phyloP scores from a whole-genome alignment of 78 protist species.

The Salpingoeca rosetta region DNA sequence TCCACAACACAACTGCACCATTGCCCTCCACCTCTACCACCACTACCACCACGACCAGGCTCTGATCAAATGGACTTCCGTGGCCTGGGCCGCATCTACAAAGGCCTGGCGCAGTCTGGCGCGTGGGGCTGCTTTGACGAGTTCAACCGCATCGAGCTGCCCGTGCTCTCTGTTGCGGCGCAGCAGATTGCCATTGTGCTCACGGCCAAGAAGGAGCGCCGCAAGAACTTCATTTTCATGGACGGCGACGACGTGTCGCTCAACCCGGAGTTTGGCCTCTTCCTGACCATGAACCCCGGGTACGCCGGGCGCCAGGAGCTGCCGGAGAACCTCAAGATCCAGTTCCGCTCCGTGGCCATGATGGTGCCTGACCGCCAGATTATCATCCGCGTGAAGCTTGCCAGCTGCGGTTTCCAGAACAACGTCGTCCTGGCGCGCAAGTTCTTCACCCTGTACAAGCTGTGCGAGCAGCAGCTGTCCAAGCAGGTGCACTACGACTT shows the following conservation, averaged over 20 bases:
- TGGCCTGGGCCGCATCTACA: conserved; percentile 63
- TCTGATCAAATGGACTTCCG: conserved; percentile 69
- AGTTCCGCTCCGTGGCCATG: conserved; percentile 80
- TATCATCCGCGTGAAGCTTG: conserved; percentile 84
- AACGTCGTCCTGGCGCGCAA: conserved; percentile 81
- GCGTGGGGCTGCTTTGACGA: conserved; percentile 88
- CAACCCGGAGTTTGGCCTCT: conserved; percentile 45
- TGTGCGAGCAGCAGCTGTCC: conserved; percentile 84
- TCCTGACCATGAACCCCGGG: conserved; percentile 90
- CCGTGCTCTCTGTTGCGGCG: conserved; percentile 77
- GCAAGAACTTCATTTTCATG: conserved; percentile 46
- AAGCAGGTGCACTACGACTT: conserved; percentile 95
- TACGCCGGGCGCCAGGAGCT: conserved; percentile 90
- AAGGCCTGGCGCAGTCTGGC: conserved; percentile 77
- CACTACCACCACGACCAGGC: too few relatives aligned
- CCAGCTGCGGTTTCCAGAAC: conserved; percentile 84
- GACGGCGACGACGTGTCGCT: conserved; percentile 43
- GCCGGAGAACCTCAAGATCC: conserved; percentile 85
- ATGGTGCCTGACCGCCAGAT: conserved; percentile 81
- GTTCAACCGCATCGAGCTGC: conserved; percentile 83
- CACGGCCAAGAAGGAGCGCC: conserved; percentile 45
- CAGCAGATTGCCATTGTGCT: conserved; percentile 68
- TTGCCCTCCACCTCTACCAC: too few relatives aligned
- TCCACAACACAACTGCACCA: too few relatives aligned
- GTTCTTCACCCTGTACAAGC: conserved; percentile 87